Evolutionary conservation across 208 protist species (phyloP).

Genomic region (Herpetomonas samuelpessoai): DNA sequence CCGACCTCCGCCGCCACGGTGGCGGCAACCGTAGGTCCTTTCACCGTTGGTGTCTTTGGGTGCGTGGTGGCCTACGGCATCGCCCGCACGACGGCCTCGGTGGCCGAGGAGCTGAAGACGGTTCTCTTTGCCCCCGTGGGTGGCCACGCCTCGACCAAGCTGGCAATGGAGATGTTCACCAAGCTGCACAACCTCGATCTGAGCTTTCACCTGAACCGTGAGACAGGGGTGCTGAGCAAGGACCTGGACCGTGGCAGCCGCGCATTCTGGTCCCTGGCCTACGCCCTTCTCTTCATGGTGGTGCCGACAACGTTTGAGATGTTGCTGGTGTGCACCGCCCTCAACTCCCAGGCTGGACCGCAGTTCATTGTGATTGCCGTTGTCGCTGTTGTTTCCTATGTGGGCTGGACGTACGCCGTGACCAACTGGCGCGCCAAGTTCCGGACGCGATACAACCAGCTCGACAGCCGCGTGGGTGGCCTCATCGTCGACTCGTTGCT

Average conservation of each 20-base stretch:
- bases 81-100: slow-evolving; percentile 61
- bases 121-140: slow-evolving; percentile 90
- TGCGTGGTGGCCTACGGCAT: slow-evolving; percentile 87
- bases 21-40: slow-evolving; percentile 36
- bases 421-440: slow-evolving; percentile 91
- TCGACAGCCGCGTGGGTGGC: slow-evolving; percentile 87
- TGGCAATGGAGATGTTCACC: slow-evolving; percentile 86
- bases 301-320: slow-evolving; percentile 93
- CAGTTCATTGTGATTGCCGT: slow-evolving; percentile 87
- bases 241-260: slow-evolving; percentile 92
- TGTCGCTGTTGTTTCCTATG: slow-evolving; percentile 78
- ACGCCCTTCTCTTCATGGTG: slow-evolving; percentile 90
- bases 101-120: slow-evolving; percentile 88
- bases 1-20: slow-evolving; percentile 22
- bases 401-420: slow-evolving; percentile 83
- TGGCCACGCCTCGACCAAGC: slow-evolving; percentile 72
- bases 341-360: slow-evolving; percentile 78
- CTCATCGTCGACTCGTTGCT: slow-evolving; percentile 93
- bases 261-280: slow-evolving; percentile 88
- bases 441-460: slow-evolving; percentile 84
- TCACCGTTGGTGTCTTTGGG: slow-evolving; percentile 75
- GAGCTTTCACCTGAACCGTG: slow-evolving; percentile 84
- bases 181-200: slow-evolving; percentile 89
- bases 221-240: slow-evolving; percentile 90
- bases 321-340: slow-evolving; percentile 82